Base-by-base conservation (phyloP, 78 protist species). In the Cavenderia fasciculata region DNA sequence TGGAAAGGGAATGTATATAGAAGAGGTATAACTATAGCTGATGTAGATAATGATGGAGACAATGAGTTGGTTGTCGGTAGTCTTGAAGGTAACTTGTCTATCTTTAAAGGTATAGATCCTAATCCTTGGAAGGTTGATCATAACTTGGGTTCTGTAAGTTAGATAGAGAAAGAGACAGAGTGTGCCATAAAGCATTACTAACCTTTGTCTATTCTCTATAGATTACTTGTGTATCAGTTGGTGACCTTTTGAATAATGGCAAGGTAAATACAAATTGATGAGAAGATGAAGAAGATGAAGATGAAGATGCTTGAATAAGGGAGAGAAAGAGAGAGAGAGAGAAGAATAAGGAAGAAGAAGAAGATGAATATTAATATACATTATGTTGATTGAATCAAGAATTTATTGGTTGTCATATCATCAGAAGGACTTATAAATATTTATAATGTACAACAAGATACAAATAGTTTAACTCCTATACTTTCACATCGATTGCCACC, bases 341-440 rank as follows among this genome's bases (percentile, higher is more conserved):
- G 54, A 49, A 14, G 54, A 49, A 49, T 18, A 49, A 14, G 54
- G 12, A 14, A 49, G n/a, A n/a, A n/a, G n/a, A n/a, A n/a, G n/a
- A n/a, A n/a, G n/a, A n/a, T n/a, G n/a, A n/a, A n/a, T n/a, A n/a
- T n/a, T n/a, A n/a, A n/a, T n/a, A n/a, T n/a, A n/a, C n/a, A n/a
- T n/a, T n/a, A 61, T 34, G 27, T 44, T 25, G 29, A 62, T 59
- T 46, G 8, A 29, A 41, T 36, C 2, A 41, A 54, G 74, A 82
- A 82, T 3, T 34, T 82, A 12, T 40, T 82, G 4, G 77, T 82
- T 8, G 75, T 68, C 21, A 82, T 82, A 2, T 82, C 89, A 40
- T 82, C 89, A 23, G 89, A 82, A 56, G 89, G 89, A n/a, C 27
- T 82, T 43, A 68, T 75, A 56, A 82, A 82, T 68, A 82, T 82